Base-by-base conservation (phyloP, 1,284 basidiomycete species). In the Porogramme epimiltina region DNA sequence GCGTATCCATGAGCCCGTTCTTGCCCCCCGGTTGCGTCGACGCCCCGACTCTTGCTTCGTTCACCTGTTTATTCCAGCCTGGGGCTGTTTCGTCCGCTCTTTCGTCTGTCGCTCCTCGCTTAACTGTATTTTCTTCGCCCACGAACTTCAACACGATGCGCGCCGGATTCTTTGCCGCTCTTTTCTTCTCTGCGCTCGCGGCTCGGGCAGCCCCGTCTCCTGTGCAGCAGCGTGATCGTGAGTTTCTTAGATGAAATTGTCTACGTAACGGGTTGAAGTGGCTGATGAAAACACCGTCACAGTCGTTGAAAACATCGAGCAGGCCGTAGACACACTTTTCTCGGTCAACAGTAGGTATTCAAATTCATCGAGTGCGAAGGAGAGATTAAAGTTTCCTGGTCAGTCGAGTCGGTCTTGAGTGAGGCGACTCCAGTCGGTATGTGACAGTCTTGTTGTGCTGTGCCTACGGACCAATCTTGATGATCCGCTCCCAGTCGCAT, bases 331-430 rank as follows among this genome's bases (percentile, higher is more conserved):
- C 6, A 13, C 4, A 22, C 22, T 45, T 0, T 25, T 45, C 18
- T 37, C 34, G 9, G 19, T 45, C n/a, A 45, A 45, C 44, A 24
- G 44, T 45, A 26, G 0, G 43, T 31, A 31, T 6, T 9, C 1
- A 18, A 11, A 40, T n/a, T 23, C 11, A 22, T 24, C 10, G 15
- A 9, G 20, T 9, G 9, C 28, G 5, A 13, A 15, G 18, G 13
- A 5, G 23, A n/a, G 3, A 28, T 45, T 18, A 45, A 4, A 15
- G 15, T 13, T 10, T 13, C n/a, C 24, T 31, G 28, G 13, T 22
- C 24, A 45, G 43, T 45, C 20, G 43, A 22, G 28, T 45, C 43
- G 13, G 18, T 45, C 43, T 15, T 36, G 33, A 45, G 43, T 22
- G 31, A 45, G 24, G 43, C 33, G 4, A 36, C 31, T 22, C 43